Conservation (phyloP, 495 filamentous ascomycete species). For the Cudoniella acicularis region DNA sequence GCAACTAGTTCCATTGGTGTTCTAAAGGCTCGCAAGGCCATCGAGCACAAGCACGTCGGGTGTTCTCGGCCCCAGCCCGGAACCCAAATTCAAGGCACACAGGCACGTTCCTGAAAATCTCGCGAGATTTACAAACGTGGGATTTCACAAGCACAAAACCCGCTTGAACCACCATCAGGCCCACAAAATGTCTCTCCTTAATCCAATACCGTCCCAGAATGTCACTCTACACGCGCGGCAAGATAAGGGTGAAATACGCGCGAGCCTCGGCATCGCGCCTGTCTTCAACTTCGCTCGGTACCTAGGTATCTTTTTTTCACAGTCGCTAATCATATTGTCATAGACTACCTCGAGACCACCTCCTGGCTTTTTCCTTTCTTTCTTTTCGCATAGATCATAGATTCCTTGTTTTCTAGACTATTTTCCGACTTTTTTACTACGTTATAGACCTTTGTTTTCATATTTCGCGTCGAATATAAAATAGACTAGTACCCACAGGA, state of each 20-base stretch:
- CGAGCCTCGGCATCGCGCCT: slow-evolving; percentile 15
- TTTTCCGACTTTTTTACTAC: too few relatives aligned
- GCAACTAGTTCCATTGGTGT: too few relatives aligned
- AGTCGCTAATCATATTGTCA: background rate
- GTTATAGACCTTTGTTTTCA: background rate
- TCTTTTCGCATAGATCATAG: slow-evolving; percentile 1
- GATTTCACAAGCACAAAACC: background rate
- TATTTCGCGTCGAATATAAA: too few relatives aligned
- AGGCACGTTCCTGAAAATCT: background rate
- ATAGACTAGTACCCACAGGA: slow-evolving; percentile 1
- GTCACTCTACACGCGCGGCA: slow-evolving; percentile 12
- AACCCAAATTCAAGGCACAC: background rate
- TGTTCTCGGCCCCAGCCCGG: background rate
- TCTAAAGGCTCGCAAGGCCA: background rate
- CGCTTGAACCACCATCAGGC: slow-evolving; percentile 6
- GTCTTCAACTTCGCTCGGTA: background rate
- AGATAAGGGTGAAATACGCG: slow-evolving; percentile 5
- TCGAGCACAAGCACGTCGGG: background rate
- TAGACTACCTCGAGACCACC: background rate
- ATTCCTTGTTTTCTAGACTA: background rate
- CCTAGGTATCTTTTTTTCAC: slow-evolving; percentile 5
- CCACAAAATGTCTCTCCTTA: slow-evolving; percentile 6
- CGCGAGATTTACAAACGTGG: background rate
- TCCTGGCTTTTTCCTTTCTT: background rate
- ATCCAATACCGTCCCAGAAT: background rate